Evolutionary conservation across 768 basidiomycete species (phyloP).

Genomic region (Boletus reticuloceps): DNA sequence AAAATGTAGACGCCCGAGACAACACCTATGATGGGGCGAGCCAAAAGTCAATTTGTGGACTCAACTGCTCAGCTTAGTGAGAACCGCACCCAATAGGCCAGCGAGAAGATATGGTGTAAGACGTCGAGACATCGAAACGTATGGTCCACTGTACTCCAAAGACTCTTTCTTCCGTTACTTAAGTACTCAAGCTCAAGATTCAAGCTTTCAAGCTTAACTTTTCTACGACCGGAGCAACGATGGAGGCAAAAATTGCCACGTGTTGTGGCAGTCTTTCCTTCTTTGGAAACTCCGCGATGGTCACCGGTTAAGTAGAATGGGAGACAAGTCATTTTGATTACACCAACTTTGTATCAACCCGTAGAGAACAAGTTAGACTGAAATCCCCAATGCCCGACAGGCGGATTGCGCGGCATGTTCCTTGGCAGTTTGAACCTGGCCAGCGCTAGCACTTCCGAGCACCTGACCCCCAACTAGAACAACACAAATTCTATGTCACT

Average conservation of each 20-base stretch:
- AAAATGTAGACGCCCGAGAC: constrained; percentile 68
- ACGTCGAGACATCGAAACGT: constrained; percentile 35
- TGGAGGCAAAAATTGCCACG: constrained; percentile 3
- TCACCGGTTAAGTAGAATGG: neutral
- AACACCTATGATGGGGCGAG: constrained; percentile 41
- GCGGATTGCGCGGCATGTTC: constrained; percentile 47
- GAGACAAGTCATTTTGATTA: neutral
- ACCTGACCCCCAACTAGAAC: constrained; percentile 44
- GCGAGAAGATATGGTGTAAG: constrained; percentile 54
- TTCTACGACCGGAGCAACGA: neutral
- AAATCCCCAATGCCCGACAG: constrained; percentile 32
- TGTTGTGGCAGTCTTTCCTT: constrained; percentile 10
- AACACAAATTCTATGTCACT: constrained; percentile 1
- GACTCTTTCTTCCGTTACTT: neutral
- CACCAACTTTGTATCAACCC: neutral
- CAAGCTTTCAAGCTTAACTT: no score
- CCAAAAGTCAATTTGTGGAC: constrained; percentile 1
- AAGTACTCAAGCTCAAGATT: neutral
- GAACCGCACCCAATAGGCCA: constrained; percentile 48
- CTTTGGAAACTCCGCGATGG: constrained; percentile 29
- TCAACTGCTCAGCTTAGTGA: neutral
- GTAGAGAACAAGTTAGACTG: constrained; percentile 2
- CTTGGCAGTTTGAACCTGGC: constrained; percentile 45
- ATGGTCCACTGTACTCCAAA: neutral
- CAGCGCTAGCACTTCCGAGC: constrained; percentile 46